These are phyloP conservation scores for Patellifolia procumbens DNA, from an alignment of 179 eudicot species.

Conservation along the genomic window DNA sequence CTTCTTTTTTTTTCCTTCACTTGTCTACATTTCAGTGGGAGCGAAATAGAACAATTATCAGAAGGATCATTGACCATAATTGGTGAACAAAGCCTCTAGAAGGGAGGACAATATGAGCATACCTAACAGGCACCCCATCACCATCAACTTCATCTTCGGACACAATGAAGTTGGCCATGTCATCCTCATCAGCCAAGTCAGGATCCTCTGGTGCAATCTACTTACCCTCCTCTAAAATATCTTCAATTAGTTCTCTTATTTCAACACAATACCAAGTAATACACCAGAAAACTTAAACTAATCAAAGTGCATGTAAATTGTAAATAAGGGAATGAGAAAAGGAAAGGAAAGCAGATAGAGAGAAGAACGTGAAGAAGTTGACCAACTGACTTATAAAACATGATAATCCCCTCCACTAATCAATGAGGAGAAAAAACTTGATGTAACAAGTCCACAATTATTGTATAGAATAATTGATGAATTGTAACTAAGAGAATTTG, in stretches of 20 bases:
- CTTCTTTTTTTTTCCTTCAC: slow-evolving; percentile 66
- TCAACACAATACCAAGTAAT: slow-evolving; percentile 8
- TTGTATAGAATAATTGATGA: slow-evolving; percentile 91
- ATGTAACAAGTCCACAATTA: slow-evolving; percentile 98
- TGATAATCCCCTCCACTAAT: slow-evolving; percentile 51
- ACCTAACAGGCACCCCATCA: slow-evolving; percentile 76
- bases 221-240: slow-evolving; percentile 81
- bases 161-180: slow-evolving; percentile 96
- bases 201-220: slow-evolving; percentile 67
- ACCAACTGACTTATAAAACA: slow-evolving; percentile 96
- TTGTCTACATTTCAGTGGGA: slow-evolving; percentile 47
- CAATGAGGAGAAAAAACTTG: slow-evolving; percentile 86
- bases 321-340: slow-evolving; percentile 18
- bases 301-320: neutral
- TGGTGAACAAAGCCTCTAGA: neutral
- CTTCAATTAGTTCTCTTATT: slow-evolving; percentile 69
- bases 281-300: neutral
- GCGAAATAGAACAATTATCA: slow-evolving; percentile 1
- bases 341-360: slow-evolving; percentile 23
- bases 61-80: neutral
- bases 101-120: neutral
- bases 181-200: slow-evolving; percentile 80
- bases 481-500: slow-evolving; percentile 96
- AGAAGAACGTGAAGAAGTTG: slow-evolving; percentile 57
- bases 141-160: slow-evolving; percentile 87